A percentile compares a stretch with the other conserved stretches of the same genome.
Evolutionary conservation across 164 flowering plant genomes (phyloP).

Genomic region (Vitis amurensis): DNA sequence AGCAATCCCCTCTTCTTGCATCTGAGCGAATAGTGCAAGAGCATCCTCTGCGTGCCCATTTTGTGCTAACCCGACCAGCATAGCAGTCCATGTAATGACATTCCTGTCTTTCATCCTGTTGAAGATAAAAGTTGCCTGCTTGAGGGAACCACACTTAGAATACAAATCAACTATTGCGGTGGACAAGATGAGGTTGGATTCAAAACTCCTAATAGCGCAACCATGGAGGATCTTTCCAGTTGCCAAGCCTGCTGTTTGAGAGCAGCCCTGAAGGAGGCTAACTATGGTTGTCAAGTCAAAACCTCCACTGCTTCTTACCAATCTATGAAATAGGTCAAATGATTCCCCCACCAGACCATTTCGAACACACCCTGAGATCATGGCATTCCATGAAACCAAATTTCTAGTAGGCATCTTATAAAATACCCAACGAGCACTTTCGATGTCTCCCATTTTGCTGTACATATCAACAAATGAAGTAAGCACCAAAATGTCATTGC

Average conservation of each 20-base stretch:
- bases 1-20: conserved; percentile 36
- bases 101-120: conserved; percentile 35
- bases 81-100: conserved; percentile 46
- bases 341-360: too few relatives aligned
- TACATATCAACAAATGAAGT: conserved; percentile 49
- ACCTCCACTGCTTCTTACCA: too few relatives aligned
- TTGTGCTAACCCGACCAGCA: conserved; percentile 48
- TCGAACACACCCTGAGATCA: conserved; percentile 31
- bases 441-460: conserved; percentile 22
- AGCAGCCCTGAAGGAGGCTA: too few relatives aligned
- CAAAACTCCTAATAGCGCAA: conserved; percentile 30
- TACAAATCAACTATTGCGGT: conserved; percentile 51
- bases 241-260: conserved; percentile 20
- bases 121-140: conserved; percentile 32
- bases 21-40: conserved; percentile 25
- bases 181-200: conserved; percentile 27
- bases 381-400: conserved; percentile 34
- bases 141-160: conserved; percentile 36
- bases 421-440: conserved; percentile 32
- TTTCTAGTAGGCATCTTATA: conserved; percentile 25
- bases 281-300: too few relatives aligned
- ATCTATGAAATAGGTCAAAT: too few relatives aligned
- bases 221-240: conserved; percentile 42
- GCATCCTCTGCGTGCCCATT: conserved; percentile 49
- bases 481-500: conserved; percentile 28